Conservation (phyloP, 345 rosid genomes). For the Brassica carinata region DNA sequence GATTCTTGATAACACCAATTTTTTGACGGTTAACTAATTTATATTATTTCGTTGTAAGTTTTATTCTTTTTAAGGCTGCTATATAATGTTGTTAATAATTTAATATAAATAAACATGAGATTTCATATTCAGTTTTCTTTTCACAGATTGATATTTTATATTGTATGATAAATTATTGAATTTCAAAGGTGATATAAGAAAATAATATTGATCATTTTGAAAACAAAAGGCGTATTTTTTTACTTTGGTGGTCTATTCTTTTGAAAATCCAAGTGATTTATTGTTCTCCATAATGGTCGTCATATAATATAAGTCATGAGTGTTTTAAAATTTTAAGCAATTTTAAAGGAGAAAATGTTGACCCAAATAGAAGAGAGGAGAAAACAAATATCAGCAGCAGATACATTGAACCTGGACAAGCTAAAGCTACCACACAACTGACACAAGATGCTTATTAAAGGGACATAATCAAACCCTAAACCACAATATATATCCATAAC, state of each 20-base stretch:
- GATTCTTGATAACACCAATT: too few species aligned
- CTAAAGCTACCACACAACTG: neutral
- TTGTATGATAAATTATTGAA: neutral
- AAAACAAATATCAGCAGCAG: neutral
- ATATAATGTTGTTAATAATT: too few species aligned
- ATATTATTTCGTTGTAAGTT: too few species aligned
- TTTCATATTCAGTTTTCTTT: too few species aligned
- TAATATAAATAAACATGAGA: too few species aligned
- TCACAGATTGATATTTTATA: neutral
- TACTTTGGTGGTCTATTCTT: neutral
- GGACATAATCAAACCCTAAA: slow-evolving; percentile 6
- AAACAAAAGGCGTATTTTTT: neutral
- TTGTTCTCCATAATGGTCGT: neutral
- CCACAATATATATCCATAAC: slow-evolving; percentile 2
- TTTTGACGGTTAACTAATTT: too few species aligned
- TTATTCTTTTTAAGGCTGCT: too few species aligned
- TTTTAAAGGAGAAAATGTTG: slow-evolving; percentile 2
- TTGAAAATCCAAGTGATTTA: neutral
- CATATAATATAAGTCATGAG: neutral
- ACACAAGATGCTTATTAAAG: slow-evolving; percentile 12
- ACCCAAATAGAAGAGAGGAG: neutral
- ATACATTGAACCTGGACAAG: slow-evolving; percentile 36
- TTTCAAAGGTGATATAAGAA: neutral
- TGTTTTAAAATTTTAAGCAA: neutral
- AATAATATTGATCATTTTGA: neutral